Base-by-base conservation (phyloP, 1,284 basidiomycete species). In the Coniferiporia sulphurascens region DNA sequence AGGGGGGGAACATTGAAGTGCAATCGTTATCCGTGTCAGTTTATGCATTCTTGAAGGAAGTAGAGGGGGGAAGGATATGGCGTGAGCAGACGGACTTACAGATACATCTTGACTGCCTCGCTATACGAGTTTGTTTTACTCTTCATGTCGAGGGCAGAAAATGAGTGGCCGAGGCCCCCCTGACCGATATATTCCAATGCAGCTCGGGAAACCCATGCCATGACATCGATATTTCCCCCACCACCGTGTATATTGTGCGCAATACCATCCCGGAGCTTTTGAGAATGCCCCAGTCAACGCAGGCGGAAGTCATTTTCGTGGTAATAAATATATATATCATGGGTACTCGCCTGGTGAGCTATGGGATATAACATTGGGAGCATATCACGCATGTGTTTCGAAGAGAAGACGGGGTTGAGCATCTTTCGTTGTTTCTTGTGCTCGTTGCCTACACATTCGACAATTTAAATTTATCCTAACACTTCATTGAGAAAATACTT, bases 121-220 rank as follows among this genome's bases (percentile, higher is more conserved):
- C 67, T 62, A 62, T 76, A 73, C 19, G 66, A 62, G 62, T 74
- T 64, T 38, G 62, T 55, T 5, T 61, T 51, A 17, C 68, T 62
- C 12, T 67, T 60, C 5, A 27, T 27, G 10, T 63, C 62, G n/a
- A 78, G 66, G 1, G 71, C 53, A 58, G 76, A 73, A 56, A 79
- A 79, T 0, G 74, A 73, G 61, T 77, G 72, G 2, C 78, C 74
- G n/a, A 76, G 61, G 1, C 73, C 74, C 9, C 66, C 68, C 64
- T 70, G 69, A 12, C 71, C 70, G 38, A 74, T 67, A 21, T 70
- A 62, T 59, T 74, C 73, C n/a, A 74, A 58, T 21, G 76, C 73
- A 4, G 69, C 68, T 13, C 72, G 69, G 1, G 70, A 65, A 67
- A 74, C 71, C 75, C 75, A 78, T 15, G 70, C 64, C 13, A 74